Evolutionary conservation across 208 protist species (phyloP), one percentile per base, ranked within the genome.

Genomic region (Jaenimonas drosophilae): DNA sequence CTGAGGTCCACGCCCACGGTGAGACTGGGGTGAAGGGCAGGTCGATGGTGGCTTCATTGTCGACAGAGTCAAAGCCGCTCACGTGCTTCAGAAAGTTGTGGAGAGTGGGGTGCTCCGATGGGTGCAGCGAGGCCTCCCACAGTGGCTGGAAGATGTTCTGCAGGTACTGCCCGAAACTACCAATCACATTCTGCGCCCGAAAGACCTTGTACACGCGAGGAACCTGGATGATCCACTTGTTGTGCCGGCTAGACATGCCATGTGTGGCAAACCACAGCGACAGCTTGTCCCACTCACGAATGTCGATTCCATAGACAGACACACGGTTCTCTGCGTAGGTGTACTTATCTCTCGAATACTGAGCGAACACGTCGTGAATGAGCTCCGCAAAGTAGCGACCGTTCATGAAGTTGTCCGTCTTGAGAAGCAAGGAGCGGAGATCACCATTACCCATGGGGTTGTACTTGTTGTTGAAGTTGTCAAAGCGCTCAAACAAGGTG

Each of bases 381-480:
- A 99, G 45, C 52, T 98, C 94, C 28, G 94, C 98, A 52, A 99
- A 96, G 70, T 98, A 99, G 43, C 91, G 81, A 28, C 96, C 94
- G 32, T 97, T 89, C 72, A 98, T 96, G 47, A 96, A 81, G 76
- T 99, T 99, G 64, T 99, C 95, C 6, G 96, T 98, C 72, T 99
- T 99, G 30, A 99, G 78, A 64, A 99, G 92, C 34, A 99, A 85
- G 17, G 94, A 95, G 37, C 97, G 86, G 17, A 99, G 59, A 36
- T 94, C 78, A 14, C 72, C 72, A 50, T 90, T 88, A 20, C 96
- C 96, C 65, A 97, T 88, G 12, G 96, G 97, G 66, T 98, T 98
- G 80, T 99, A 99, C 65, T 97, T 97, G 69, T 96, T 84, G 67
- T 99, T 99, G 74, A 99, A 99, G 59, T 97, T 97, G 70, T 99